A percentile compares a stretch with the other conserved stretches of the same genome.
phyloP scores from a whole-genome alignment of 169 alveolate species.

The Cryptosporidium viatorum region DNA sequence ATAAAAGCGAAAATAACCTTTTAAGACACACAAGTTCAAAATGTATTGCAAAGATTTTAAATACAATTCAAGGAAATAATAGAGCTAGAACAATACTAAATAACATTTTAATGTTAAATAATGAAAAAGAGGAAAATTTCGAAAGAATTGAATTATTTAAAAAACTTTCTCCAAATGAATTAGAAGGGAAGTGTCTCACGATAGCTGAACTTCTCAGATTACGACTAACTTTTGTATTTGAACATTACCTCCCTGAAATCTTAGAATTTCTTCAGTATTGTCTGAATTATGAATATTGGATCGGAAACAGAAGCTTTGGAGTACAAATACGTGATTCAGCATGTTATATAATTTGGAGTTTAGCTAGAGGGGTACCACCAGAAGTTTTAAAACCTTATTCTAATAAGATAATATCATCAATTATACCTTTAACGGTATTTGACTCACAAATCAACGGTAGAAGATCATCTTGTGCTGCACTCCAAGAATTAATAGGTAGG shows the following conservation, averaged over 20 bases:
- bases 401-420: constrained; percentile 27
- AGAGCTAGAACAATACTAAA: background rate
- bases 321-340: constrained; percentile 78
- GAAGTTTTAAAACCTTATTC: background rate
- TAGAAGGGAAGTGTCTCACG: constrained; percentile 76
- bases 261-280: constrained; percentile 53
- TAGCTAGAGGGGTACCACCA: constrained; percentile 74
- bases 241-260: constrained; percentile 30
- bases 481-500: constrained; percentile 78
- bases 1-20: constrained; percentile 13
- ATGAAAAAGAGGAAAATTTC: background rate
- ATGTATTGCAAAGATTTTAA: constrained; percentile 43
- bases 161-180: constrained; percentile 8
- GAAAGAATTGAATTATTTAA: background rate
- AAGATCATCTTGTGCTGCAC: constrained; percentile 78
- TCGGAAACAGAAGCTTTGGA: constrained; percentile 58
- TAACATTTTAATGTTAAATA: background rate
- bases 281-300: constrained; percentile 52
- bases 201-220: constrained; percentile 78
- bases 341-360: constrained; percentile 78
- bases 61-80: background rate
- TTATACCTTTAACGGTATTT: constrained; percentile 73
- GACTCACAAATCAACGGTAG: constrained; percentile 76
- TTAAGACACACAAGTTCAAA: constrained; percentile 51
- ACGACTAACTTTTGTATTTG: constrained; percentile 27